Base-by-base conservation (phyloP, 169 alveolate genomes). In the Plasmodium vivax region DNA sequence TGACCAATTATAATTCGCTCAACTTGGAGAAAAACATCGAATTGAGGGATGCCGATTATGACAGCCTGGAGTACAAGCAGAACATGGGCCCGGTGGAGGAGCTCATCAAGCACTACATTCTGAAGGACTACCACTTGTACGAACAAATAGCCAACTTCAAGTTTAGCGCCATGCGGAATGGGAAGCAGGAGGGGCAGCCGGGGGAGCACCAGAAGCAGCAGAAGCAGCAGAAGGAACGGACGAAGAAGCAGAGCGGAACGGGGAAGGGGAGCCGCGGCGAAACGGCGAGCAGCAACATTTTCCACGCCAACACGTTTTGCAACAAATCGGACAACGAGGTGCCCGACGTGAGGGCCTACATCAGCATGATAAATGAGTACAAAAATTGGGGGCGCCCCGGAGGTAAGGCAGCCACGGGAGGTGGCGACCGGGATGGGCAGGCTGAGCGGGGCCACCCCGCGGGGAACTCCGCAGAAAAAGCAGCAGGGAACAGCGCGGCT, bases 1-100 rank as follows among this genome's bases (percentile, higher is more conserved):
- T 92, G 41, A 82, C 73, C 77, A 73, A 92, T 38, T 92, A 92
- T 38, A 92, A 83, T 82, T 92, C 95, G 27, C 92, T 92, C 43
- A 92, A 92, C 41, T 73, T 92, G 74, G 95, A 92, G 74, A 92
- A 92, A 43, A 92, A 92, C 45, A 92, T 92, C 32, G 95, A 92
- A 82, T 27, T 81, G 58, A 51, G 51, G 54, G 95, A 92, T 27
- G 82, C 54, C 8, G 92, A 92, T 45, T 92, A 82, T 75, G 95
- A 92, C 58, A 51, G 95, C 54, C 38, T 82, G 79, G 95, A 92
- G 47, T 92, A 92, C 62, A 92, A 92, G 36, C 73, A 83, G 51
- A 73, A 92, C 43, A 68, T 92, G 56, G 95, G 95, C 38, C 95
- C 95, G 30, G 2, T 92, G 43, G 95, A 92, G 6, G 92, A 72